phyloP scores from a whole-genome alignment of 139 green algal genomes.

The Chlorella sp. region DNA sequence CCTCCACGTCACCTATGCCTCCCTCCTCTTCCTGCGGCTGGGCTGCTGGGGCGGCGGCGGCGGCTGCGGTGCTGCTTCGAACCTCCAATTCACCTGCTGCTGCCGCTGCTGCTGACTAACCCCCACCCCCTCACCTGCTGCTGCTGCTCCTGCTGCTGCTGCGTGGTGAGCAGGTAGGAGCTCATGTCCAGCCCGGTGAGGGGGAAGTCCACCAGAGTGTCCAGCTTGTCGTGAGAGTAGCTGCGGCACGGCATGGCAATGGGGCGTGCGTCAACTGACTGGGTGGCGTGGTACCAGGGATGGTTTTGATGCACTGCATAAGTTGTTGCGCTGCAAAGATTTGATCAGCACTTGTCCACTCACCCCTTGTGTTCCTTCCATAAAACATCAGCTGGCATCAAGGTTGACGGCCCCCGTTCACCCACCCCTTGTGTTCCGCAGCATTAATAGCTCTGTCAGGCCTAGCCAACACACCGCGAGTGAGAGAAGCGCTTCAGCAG shows the following conservation, averaged over 20 bases:
- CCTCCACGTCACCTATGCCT: not conserved
- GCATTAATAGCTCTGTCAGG: not conserved
- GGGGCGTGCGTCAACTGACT: not conserved
- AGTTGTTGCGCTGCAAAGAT: no score
- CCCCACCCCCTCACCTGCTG: not conserved
- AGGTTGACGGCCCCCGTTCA: no score
- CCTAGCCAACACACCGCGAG: constrained; percentile 47
- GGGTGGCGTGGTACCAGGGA: no score
- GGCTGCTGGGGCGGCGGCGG: no score
- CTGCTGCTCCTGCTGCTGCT: not conserved
- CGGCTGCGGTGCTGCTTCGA: no score
- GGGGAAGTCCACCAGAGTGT: constrained; percentile 81
- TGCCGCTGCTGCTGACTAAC: no score
- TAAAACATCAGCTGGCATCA: no score
- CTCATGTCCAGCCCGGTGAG: constrained; percentile 83
- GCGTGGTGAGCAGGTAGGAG: not conserved
- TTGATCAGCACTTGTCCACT: not conserved
- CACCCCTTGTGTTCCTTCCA: not conserved
- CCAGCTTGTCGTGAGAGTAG: constrained; percentile 82
- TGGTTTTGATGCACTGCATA: no score
- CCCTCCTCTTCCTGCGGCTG: no score
- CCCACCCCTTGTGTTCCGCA: no score
- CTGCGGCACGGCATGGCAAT: constrained; percentile 19
- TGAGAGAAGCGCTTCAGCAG: constrained; percentile 97
- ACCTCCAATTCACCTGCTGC: no score